phyloP scores from a whole-genome alignment of 371 early-diverging fungal species.

The Mucor sp. region DNA sequence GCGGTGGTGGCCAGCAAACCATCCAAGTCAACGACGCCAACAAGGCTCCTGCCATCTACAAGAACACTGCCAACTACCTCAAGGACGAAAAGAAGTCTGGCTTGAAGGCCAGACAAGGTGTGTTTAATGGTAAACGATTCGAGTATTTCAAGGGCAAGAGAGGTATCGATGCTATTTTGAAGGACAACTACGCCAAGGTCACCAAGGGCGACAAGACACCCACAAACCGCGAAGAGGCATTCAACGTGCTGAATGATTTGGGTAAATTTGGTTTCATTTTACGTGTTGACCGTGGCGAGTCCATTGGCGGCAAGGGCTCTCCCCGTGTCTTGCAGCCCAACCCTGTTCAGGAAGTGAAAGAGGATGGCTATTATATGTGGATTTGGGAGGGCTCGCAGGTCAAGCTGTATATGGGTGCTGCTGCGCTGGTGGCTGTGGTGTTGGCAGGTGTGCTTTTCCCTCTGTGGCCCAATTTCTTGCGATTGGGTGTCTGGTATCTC shows the following conservation, averaged over 20 bases:
- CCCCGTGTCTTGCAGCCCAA: conserved; percentile 61
- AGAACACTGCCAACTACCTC: conserved; percentile 38
- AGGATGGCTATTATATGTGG: conserved; percentile 95
- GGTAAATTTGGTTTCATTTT: conserved; percentile 71
- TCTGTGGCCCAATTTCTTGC: conserved; percentile 92
- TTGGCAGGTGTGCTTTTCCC: conserved; percentile 97
- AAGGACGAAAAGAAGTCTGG: conserved; percentile 62
- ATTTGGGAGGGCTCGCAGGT: conserved; percentile 90
- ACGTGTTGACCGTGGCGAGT: conserved; percentile 71
- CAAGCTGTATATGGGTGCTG: conserved; percentile 74
- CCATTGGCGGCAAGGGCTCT: conserved; percentile 50
- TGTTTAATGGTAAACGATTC: conserved; percentile 88
- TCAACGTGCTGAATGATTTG: conserved; percentile 69
- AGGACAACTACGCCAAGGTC: conserved; percentile 62
- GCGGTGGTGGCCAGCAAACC: conserved; percentile 15
- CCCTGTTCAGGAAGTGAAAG: conserved; percentile 71
- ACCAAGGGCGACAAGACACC: conserved; percentile 51
- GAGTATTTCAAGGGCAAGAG: conserved; percentile 90
- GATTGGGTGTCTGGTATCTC: conserved; percentile 90
- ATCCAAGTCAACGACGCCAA: conserved; percentile 49
- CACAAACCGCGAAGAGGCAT: conserved; percentile 67
- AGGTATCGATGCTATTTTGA: conserved; percentile 85
- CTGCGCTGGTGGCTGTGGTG: conserved; percentile 74
- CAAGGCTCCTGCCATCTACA: conserved; percentile 40
- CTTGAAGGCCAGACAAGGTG: conserved; percentile 82